Percentiles rank a stretch among this genome's conserved stretches.
phyloP scores from a whole-genome alignment of 1,139 yeast species.

The Pichia sp. region DNA sequence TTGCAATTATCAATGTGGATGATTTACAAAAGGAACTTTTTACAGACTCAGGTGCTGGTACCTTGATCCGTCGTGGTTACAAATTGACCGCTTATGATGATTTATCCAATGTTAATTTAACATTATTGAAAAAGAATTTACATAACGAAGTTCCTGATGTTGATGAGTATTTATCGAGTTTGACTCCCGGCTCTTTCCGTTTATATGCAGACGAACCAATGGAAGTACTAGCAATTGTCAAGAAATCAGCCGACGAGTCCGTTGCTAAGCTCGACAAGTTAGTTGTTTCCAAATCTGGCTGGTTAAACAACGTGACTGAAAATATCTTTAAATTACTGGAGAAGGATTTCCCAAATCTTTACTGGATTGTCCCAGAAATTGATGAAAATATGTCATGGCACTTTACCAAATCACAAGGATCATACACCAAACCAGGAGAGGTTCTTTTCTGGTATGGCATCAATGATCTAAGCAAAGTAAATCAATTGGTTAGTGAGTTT shows the following conservation, averaged over 20 bases:
- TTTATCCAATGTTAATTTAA: slow-evolving; percentile 8
- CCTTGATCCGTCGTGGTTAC: slow-evolving; percentile 95
- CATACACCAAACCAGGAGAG: slow-evolving; percentile 81
- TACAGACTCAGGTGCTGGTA: slow-evolving; percentile 99
- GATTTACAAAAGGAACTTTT: slow-evolving; percentile 95
- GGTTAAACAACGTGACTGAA: slow-evolving; percentile 97
- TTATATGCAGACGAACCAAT: slow-evolving; percentile 94
- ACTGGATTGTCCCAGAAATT: slow-evolving; percentile 87
- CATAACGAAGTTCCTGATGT: slow-evolving; percentile 40
- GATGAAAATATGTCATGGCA: slow-evolving; percentile 91
- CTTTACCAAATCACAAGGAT: slow-evolving; percentile 89
- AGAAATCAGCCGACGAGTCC: slow-evolving; percentile 23
- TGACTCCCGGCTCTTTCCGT: slow-evolving; percentile 56
- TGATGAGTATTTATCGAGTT: slow-evolving; percentile 70
- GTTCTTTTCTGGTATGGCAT: slow-evolving; percentile 95
- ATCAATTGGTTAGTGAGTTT: slow-evolving; percentile 60
- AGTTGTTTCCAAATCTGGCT: slow-evolving; percentile 80
- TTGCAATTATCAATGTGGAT: slow-evolving; percentile 90
- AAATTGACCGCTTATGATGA: slow-evolving; percentile 49
- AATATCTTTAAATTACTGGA: slow-evolving; percentile 80
- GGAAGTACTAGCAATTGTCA: slow-evolving; percentile 86
- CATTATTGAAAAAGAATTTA: slow-evolving; percentile 12
- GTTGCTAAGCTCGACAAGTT: slow-evolving; percentile 82
- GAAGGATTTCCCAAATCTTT: slow-evolving; percentile 64
- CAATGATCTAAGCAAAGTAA: slow-evolving; percentile 51